A percentile compares a stretch with the other conserved stretches of the same genome.
Conservation (phyloP, 306 rosid genomes). For the Corylus avellana region DNA sequence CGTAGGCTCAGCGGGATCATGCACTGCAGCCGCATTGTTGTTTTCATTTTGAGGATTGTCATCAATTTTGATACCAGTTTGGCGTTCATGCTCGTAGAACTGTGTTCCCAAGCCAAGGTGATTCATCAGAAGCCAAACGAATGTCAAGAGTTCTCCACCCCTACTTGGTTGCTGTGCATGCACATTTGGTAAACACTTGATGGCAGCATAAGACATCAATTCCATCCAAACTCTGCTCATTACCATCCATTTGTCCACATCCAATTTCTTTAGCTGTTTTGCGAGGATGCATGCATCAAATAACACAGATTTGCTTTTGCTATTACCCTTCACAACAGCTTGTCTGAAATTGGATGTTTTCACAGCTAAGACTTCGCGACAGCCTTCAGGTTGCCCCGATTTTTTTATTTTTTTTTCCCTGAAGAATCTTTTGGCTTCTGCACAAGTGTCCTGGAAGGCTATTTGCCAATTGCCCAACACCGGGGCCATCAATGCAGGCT, state of each 20-base stretch:
- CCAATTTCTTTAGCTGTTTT: background rate
- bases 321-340: constrained; percentile 4
- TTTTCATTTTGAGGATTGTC: too few species aligned
- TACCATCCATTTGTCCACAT: constrained; percentile 7
- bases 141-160: constrained; percentile 35
- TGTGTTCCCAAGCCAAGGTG: constrained; percentile 26
- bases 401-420: too few species aligned
- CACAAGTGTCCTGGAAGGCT: too few species aligned
- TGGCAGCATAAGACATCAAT: constrained; percentile 24
- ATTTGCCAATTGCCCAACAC: too few species aligned
- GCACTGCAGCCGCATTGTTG: too few species aligned
- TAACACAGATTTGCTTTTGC: constrained; percentile 16
- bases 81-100: constrained; percentile 5
- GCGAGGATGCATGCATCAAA: constrained; percentile 29
- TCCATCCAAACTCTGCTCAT: constrained; percentile 26
- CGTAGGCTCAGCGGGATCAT: too few species aligned
- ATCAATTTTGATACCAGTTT: too few species aligned
- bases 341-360: too few species aligned
- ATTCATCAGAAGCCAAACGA: constrained; percentile 33
- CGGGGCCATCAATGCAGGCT: too few species aligned
- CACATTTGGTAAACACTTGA: constrained; percentile 21
- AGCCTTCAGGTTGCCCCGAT: too few species aligned
- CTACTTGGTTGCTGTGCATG: constrained; percentile 28
- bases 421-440: too few species aligned
- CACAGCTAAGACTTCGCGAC: too few species aligned